Evolutionary conservation across 202 grass and related monocot species (phyloP).

Genomic region (Elaeis oleifera): DNA sequence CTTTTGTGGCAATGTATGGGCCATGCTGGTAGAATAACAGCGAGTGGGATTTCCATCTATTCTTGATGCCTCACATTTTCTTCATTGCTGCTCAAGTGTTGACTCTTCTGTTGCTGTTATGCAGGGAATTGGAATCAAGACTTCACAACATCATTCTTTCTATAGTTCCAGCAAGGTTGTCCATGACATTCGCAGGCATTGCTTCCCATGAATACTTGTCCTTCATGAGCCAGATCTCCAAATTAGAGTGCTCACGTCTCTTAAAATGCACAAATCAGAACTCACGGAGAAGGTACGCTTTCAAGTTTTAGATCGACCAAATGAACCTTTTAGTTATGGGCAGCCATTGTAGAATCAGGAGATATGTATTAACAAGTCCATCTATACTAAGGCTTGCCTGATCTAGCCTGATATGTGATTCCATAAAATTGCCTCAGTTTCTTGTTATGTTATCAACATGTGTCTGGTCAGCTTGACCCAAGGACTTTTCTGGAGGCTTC

Average conservation of each 20-base stretch:
- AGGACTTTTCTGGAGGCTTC: no score
- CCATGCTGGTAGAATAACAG: no score
- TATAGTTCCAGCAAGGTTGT: constrained; percentile 57
- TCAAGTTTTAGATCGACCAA: not conserved
- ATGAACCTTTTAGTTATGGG: not conserved
- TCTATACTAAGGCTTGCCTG: not conserved
- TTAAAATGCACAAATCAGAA: constrained; percentile 35
- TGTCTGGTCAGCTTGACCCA: no score
- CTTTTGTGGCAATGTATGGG: no score
- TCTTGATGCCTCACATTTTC: constrained; percentile 2
- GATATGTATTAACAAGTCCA: not conserved
- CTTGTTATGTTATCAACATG: no score
- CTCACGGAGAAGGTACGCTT: constrained; percentile 45
- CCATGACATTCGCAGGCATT: constrained; percentile 54
- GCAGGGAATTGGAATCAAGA: constrained; percentile 42
- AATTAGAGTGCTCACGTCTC: constrained; percentile 54
- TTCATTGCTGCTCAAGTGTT: constrained; percentile 6
- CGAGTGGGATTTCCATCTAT: not conserved
- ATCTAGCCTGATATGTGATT: not conserved
- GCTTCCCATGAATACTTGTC: constrained; percentile 78
- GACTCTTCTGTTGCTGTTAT: constrained; percentile 9
- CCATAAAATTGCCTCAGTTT: no score
- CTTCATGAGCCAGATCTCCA: constrained; percentile 60
- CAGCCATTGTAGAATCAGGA: not conserved
- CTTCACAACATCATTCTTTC: constrained; percentile 45